A percentile compares a stretch with the other conserved stretches of the same genome.
Conservation (phyloP, 257 asterid species). For the Solanum infundibuliforme region DNA sequence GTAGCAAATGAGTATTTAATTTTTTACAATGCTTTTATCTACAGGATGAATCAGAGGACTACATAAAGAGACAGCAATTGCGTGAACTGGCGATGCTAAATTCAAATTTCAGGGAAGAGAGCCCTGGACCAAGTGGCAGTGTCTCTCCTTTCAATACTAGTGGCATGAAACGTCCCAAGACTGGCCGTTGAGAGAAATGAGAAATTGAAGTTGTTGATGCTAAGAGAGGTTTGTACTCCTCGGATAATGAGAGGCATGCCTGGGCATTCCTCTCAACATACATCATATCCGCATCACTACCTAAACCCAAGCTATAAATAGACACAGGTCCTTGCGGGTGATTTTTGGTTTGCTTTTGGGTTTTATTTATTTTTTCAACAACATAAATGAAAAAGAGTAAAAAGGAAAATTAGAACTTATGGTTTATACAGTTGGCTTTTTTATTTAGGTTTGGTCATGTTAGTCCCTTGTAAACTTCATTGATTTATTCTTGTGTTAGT, state of each 20-base stretch:
- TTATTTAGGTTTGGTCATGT: constrained; percentile 16
- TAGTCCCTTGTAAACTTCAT: constrained; percentile 14
- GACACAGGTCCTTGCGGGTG: constrained; percentile 15
- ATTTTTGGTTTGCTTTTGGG: constrained; percentile 19
- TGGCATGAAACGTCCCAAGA: constrained; percentile 98
- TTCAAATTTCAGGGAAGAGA: constrained; percentile 88
- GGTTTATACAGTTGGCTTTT: constrained; percentile 15
- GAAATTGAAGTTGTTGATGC: neutral
- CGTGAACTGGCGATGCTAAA: constrained; percentile 94
- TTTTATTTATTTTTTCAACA: constrained; percentile 13
- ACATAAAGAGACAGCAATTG: constrained; percentile 84
- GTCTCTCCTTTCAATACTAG: constrained; percentile 85
- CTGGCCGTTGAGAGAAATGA: constrained; percentile 49
- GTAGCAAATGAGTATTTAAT: neutral
- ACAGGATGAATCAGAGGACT: constrained; percentile 95
- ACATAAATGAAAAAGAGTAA: constrained; percentile 15
- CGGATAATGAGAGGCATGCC: constrained; percentile 5
- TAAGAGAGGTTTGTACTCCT: constrained; percentile 6
- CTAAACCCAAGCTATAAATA: constrained; percentile 10
- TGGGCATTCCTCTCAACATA: neutral
- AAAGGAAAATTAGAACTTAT: neutral
- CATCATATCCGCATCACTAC: constrained; percentile 6
- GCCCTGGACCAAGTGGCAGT: constrained; percentile 97
- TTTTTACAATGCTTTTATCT: neutral
- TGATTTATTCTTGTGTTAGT: constrained; percentile 65